Conservation (phyloP, 495 filamentous ascomycete genomes). For the Trichoderma gamsii region DNA sequence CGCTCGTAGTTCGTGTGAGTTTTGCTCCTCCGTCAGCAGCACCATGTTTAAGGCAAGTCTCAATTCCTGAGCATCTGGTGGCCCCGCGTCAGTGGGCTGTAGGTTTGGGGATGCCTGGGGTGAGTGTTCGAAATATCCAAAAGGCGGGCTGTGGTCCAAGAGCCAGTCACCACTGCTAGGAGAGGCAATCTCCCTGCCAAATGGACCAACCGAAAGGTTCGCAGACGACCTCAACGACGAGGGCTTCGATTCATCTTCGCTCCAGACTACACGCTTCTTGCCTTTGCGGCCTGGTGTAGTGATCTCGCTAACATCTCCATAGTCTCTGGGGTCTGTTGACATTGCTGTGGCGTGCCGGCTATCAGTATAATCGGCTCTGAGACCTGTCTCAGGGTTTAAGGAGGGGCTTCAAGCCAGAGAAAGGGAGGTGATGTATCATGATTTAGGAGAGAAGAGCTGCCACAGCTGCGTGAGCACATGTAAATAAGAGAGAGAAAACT, state of each 20-base stretch:
- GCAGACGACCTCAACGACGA: not conserved
- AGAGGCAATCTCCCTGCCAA: not conserved
- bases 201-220: not conserved
- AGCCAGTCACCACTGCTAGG: not conserved
- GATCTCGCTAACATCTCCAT: constrained; percentile 1
- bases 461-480: not conserved
- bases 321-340: not conserved
- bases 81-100: not conserved
- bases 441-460: not conserved
- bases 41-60: constrained; percentile 11
- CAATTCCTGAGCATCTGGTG: constrained; percentile 16
- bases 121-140: not conserved
- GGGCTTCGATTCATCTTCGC: not conserved
- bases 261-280: constrained; percentile 15
- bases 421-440: constrained; percentile 8
- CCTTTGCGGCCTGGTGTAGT: constrained; percentile 13
- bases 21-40: constrained; percentile 12
- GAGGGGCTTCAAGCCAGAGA: constrained; percentile 13
- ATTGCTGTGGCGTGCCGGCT: constrained; percentile 1
- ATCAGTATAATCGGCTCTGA: constrained; percentile 10
- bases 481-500: not conserved
- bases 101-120: constrained; percentile 1
- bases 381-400: constrained; percentile 13
- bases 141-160: not conserved
- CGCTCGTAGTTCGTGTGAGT: not conserved